phyloP scores from a whole-genome alignment of 306 rosid species.

The Alnus glutinosa region DNA sequence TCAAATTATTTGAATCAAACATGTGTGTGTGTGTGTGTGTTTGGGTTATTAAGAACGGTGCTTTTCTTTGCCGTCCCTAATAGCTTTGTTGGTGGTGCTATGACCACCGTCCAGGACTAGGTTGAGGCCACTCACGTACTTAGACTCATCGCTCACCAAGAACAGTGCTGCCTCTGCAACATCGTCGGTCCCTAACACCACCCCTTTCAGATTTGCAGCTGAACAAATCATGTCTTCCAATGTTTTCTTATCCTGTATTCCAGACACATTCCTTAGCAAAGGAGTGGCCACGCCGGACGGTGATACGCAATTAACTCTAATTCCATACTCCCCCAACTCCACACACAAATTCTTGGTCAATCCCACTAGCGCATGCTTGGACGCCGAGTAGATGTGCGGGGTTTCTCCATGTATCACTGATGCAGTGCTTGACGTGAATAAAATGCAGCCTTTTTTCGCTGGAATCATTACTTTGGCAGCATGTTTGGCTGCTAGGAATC shows the following conservation, averaged over 20 bases:
- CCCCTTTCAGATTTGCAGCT: conserved; percentile 24
- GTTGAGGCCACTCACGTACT: conserved; percentile 29
- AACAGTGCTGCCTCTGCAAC: conserved; percentile 9
- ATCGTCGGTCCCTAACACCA: background rate
- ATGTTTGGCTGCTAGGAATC: conserved; percentile 34
- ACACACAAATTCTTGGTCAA: background rate
- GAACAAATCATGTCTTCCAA: conserved; percentile 28
- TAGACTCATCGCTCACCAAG: conserved; percentile 30
- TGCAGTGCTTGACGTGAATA: background rate
- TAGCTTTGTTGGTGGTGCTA: too few relatives aligned
- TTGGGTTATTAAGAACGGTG: too few relatives aligned
- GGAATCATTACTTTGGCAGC: conserved; percentile 40
- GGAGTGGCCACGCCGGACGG: background rate
- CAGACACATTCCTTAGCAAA: background rate
- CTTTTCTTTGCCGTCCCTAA: too few relatives aligned
- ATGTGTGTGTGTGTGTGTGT: too few relatives aligned
- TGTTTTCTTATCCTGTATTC: background rate
- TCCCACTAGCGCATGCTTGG: background rate
- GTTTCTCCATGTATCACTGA: background rate
- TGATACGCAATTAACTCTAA: conserved; percentile 1
- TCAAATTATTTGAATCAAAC: too few relatives aligned
- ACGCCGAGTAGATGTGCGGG: background rate
- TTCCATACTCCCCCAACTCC: background rate
- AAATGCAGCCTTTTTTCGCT: background rate
- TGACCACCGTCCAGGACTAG: too few relatives aligned